These are phyloP conservation scores for Pterocarpus macrocarpus DNA, from an alignment of 306 rosid species.

Conservation along the genomic window DNA sequence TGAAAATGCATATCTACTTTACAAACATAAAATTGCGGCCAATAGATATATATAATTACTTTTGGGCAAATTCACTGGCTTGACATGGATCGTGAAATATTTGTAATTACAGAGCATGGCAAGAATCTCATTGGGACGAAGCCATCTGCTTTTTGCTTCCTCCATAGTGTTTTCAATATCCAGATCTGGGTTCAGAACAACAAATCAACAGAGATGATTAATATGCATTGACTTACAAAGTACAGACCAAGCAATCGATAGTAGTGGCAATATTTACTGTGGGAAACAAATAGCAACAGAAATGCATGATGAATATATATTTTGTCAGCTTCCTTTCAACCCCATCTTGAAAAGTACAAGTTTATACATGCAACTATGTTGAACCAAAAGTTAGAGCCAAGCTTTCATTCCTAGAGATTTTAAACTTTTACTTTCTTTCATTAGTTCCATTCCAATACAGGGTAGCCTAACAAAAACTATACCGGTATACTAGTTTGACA, in stretches of 20 bases:
- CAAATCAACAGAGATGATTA: conserved; percentile 36
- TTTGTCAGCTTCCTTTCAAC: conserved; percentile 27
- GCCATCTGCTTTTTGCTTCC: conserved; percentile 93
- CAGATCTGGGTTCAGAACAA: conserved; percentile 67
- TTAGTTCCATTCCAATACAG: background rate
- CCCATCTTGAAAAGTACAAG: conserved; percentile 12
- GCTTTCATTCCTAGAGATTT: conserved; percentile 23
- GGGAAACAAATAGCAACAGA: conserved; percentile 17
- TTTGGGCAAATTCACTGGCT: conserved; percentile 81
- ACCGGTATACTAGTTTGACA: conserved; percentile 17
- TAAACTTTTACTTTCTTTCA: conserved; percentile 24
- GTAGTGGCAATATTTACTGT: background rate
- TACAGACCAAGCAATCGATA: conserved; percentile 14
- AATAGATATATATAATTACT: conserved; percentile 63
- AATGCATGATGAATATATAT: conserved; percentile 1
- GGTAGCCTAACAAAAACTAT: background rate
- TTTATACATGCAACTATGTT: background rate
- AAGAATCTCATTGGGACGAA: conserved; percentile 96
- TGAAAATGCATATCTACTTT: conserved; percentile 35
- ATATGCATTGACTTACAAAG: background rate
- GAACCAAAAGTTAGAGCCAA: conserved; percentile 36
- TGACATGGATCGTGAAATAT: conserved; percentile 78
- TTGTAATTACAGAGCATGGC: conserved; percentile 87
- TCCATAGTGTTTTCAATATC: conserved; percentile 68
- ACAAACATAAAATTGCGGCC: conserved; percentile 27